Evolutionary conservation across 106 monocot genomes (phyloP).

Genomic region (Phalaenopsis equestris): DNA sequence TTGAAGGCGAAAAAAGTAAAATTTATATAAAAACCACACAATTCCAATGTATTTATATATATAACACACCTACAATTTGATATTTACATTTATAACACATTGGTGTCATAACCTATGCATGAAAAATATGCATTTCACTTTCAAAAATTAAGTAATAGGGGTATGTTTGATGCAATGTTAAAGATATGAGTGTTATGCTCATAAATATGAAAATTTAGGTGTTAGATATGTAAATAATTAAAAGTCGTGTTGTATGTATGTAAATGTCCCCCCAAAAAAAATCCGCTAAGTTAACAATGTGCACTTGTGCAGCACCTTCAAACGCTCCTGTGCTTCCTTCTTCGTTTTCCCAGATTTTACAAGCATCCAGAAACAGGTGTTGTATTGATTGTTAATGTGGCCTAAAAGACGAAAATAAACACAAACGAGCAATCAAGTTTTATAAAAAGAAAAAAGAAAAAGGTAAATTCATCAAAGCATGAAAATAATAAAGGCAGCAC

Average conservation of each 20-base stretch:
- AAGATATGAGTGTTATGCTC: no score
- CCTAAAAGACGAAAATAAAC: constrained; percentile 37
- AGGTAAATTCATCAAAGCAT: not conserved
- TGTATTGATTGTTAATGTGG: constrained; percentile 95
- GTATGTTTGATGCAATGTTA: no score
- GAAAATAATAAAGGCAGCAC: not conserved
- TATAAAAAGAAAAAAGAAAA: not conserved
- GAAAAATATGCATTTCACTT: no score
- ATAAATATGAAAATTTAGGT: no score
- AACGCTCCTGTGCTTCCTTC: constrained; percentile 58
- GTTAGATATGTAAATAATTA: not conserved
- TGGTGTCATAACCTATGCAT: no score
- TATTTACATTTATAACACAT: no score
- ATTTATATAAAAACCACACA: no score
- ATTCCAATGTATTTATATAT: no score
- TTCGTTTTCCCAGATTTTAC: constrained; percentile 77
- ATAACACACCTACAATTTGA: no score
- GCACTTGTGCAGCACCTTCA: constrained; percentile 40
- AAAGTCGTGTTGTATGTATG: not conserved
- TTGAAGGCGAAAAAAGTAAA: no score
- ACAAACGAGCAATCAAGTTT: not conserved
- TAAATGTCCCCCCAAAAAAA: not conserved
- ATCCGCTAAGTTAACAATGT: not conserved
- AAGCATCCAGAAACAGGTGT: constrained; percentile 95
- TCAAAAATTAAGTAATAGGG: no score